Percentiles rank a stretch among this genome's conserved stretches.
Evolutionary conservation across 768 basidiomycete species (phyloP).

Genomic region (Lentinula boryana): DNA sequence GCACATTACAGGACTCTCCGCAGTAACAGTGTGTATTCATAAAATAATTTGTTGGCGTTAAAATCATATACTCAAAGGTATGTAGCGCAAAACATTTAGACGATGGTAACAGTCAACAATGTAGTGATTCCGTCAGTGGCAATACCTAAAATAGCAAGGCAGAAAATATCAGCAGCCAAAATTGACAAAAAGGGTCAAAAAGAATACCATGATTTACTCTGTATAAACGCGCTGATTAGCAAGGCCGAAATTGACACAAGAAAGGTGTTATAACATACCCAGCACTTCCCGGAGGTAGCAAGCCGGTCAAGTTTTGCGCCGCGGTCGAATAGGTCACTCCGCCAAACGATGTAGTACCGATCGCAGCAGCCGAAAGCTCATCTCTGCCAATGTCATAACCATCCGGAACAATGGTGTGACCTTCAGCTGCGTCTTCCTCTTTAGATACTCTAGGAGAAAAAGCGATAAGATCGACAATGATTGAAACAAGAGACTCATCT

Average conservation of each 20-base stretch:
- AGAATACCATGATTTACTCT: not conserved
- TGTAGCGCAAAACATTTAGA: slow-evolving; percentile 9
- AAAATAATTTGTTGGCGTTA: too few species aligned
- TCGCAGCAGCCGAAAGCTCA: not conserved
- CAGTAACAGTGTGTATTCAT: too few species aligned
- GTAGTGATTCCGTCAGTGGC: slow-evolving; percentile 38
- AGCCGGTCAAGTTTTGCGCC: slow-evolving; percentile 29
- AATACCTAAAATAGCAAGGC: slow-evolving; percentile 25
- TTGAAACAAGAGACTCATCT: slow-evolving; percentile 13
- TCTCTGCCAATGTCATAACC: slow-evolving; percentile 41
- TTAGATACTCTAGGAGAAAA: not conserved
- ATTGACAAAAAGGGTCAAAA: not conserved
- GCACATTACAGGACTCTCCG: too few species aligned
- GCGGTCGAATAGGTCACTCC: slow-evolving; percentile 29
- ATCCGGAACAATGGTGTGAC: slow-evolving; percentile 37
- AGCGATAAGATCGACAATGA: not conserved
- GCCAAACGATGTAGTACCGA: slow-evolving; percentile 17
- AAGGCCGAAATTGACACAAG: not conserved
- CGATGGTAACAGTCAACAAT: slow-evolving; percentile 34
- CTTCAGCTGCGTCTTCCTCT: slow-evolving; percentile 23
- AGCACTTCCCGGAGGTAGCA: slow-evolving; percentile 29
- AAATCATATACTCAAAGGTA: too few species aligned
- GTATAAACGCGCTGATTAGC: not conserved
- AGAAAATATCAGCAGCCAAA: not conserved
- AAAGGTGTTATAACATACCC: slow-evolving; percentile 27